These are phyloP conservation scores for Dothideomycetes sp. DNA, from an alignment of 2,329 filamentous ascomycete species.

Conservation along the genomic window DNA sequence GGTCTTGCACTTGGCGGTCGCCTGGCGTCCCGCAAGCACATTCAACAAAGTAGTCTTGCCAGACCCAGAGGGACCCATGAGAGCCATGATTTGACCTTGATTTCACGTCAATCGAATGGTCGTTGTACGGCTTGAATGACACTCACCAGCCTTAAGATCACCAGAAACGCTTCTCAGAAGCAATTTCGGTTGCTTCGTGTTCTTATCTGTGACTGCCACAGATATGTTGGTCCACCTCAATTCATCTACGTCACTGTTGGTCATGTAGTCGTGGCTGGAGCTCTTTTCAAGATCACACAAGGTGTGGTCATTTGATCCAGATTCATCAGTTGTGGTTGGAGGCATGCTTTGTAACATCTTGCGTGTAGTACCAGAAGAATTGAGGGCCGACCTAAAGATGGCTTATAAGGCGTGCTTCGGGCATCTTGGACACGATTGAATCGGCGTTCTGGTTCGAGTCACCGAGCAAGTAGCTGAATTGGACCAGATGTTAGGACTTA, in stretches of 20 bases:
- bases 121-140: no score
- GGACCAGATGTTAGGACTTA: no score
- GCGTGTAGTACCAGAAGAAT: no score
- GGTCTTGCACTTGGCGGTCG: conserved; percentile 38
- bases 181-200: conserved; percentile 46
- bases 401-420: no score
- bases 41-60: conserved; percentile 80
- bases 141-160: conserved; percentile 26
- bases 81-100: conserved; percentile 58
- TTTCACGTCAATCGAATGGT: not conserved
- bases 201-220: conserved; percentile 57
- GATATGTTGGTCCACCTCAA: conserved; percentile 54
- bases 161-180: conserved; percentile 52
- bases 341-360: no score
- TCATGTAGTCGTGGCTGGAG: conserved; percentile 35
- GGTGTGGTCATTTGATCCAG: no score
- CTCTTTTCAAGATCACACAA: no score
- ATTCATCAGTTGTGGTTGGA: no score
- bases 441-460: no score
- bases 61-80: conserved; percentile 61
- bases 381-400: no score
- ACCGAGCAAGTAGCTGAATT: no score
- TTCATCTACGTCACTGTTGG: conserved; percentile 48
- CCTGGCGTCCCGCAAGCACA: conserved; percentile 53
- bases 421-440: no score